Evolutionary conservation across 352 stramenopile species (phyloP).

Genomic region (Lagenidium giganteum): DNA sequence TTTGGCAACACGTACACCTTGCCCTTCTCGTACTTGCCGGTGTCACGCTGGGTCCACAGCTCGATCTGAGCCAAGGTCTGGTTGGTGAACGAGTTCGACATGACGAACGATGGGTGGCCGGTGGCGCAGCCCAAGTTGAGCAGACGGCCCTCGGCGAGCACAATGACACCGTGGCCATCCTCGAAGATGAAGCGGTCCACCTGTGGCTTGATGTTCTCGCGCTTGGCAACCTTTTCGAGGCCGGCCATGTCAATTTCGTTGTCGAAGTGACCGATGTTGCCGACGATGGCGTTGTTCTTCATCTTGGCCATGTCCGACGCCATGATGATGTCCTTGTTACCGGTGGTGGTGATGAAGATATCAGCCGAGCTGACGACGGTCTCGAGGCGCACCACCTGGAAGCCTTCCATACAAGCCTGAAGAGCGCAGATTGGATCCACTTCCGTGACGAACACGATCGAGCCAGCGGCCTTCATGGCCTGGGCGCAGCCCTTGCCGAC

Average conservation of each 20-base stretch:
- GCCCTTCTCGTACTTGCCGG: slow-evolving; percentile 93
- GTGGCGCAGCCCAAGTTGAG: slow-evolving; percentile 98
- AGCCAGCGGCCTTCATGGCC: slow-evolving; percentile 96
- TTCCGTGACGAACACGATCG: slow-evolving; percentile 97
- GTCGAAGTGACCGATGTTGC: slow-evolving; percentile 99
- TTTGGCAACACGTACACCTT: slow-evolving; percentile 99
- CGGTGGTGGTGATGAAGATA: slow-evolving; percentile 99
- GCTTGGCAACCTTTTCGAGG: slow-evolving; percentile 81
- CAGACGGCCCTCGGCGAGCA: slow-evolving; percentile 97
- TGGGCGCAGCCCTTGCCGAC: slow-evolving; percentile 97
- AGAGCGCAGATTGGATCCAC: slow-evolving; percentile 99
- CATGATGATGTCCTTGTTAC: slow-evolving; percentile 99
- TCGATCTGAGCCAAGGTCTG: slow-evolving; percentile 98
- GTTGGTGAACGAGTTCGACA: slow-evolving; percentile 99
- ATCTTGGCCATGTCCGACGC: slow-evolving; percentile 95
- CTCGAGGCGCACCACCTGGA: slow-evolving; percentile 93
- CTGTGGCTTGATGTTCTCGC: slow-evolving; percentile 99
- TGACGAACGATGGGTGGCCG: slow-evolving; percentile 98
- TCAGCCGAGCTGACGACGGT: slow-evolving; percentile 88
- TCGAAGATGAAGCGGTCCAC: slow-evolving; percentile 97
- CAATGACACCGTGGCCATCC: slow-evolving; percentile 94
- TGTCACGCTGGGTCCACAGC: slow-evolving; percentile 95
- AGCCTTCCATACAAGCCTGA: slow-evolving; percentile 98
- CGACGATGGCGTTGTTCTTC: slow-evolving; percentile 99
- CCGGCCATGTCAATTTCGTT: slow-evolving; percentile 99